Evolutionary conservation across 768 basidiomycete genomes (phyloP), one percentile per base, ranked within the genome.

Genomic region (Lentinula lateritia): DNA sequence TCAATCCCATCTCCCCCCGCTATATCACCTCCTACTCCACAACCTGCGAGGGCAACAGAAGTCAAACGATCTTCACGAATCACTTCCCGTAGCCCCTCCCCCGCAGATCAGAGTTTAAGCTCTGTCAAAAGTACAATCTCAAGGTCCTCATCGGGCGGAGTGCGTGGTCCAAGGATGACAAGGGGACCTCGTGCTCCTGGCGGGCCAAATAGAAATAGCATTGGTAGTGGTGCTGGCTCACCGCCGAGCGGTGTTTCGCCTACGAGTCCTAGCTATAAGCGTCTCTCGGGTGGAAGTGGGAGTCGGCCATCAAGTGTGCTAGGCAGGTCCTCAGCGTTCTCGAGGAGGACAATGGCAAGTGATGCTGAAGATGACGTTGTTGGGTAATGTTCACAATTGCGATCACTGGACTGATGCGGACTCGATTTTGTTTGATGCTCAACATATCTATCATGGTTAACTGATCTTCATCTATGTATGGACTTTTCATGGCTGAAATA

Each of bases 311-410:
- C 77, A 50, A 83, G 78, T 64, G 76, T 81, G 41, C 68, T 82
- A 6, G 81, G 83, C n/a, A 74, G 82, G 64, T 73, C 76, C 35
- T 76, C 80, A 41, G 78, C 80, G 35, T 79, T 87, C 59, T 86
- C 89, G 58, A 82, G 89, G 68, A 81, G 89, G 71, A 91, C 90
- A 53, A 88, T 89, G 87, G 89, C 87, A 45, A 90, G 88, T 68
- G 90, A 92, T 68, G 90, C 90, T 39, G 91, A 93, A 70, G 91
- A 92, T 64, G 83, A 88, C 65, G 75, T 89, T 61, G 77, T 88
- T 28, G 81, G 69, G 9, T 70, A 65, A 70, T 70, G 73, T 68
- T 73, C 20, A 10, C 46, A 23, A 48, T 12, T 7, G 9, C 20
- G 46, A 8, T 48, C 46, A 20, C 20, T 48, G 46, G 20, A 48